A percentile compares a stretch with the other conserved stretches of the same genome.
Conservation (phyloP, 2,329 filamentous ascomycete genomes). For the Fusarium udum region DNA sequence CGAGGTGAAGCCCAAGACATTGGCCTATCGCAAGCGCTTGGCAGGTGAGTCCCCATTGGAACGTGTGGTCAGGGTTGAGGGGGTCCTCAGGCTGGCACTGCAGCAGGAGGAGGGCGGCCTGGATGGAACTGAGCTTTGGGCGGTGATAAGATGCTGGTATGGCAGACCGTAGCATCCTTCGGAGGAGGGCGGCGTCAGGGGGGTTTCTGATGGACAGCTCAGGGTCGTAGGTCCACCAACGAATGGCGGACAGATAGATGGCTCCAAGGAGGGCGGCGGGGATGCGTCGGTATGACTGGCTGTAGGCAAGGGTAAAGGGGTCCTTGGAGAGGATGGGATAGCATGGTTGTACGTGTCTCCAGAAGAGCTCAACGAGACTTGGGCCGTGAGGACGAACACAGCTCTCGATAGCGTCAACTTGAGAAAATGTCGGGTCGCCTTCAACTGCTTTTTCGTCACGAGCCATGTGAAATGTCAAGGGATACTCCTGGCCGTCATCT, state of each 20-base stretch:
- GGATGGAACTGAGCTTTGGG: constrained; percentile 45
- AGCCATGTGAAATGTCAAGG: constrained; percentile 47
- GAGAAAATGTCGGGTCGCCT: constrained; percentile 37
- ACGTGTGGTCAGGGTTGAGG: constrained; percentile 48
- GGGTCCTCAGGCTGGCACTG: constrained; percentile 47
- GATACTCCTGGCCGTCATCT: constrained; percentile 49
- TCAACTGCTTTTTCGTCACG: constrained; percentile 45
- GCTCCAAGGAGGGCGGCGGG: constrained; percentile 62
- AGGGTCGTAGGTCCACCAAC: constrained; percentile 62
- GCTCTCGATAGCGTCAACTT: constrained; percentile 61
- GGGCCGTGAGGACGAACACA: constrained; percentile 68
- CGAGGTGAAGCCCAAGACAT: constrained; percentile 63
- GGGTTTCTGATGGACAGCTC: constrained; percentile 44
- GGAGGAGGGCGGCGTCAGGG: constrained; percentile 40
- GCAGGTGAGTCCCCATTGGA: constrained; percentile 52
- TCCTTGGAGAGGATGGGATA: constrained; percentile 65
- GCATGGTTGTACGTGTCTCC: constrained; percentile 63
- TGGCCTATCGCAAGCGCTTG: constrained; percentile 61
- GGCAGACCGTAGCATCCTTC: constrained; percentile 37
- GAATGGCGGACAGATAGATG: constrained; percentile 64
- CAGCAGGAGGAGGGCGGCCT: constrained; percentile 43
- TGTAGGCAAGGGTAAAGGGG: constrained; percentile 63
- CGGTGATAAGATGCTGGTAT: constrained; percentile 45
- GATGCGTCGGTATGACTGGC: constrained; percentile 60
- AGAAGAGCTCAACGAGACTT: constrained; percentile 69